phyloP scores from a whole-genome alignment of 2,329 filamentous ascomycete genomes.

The Meredithiella fracta region DNA sequence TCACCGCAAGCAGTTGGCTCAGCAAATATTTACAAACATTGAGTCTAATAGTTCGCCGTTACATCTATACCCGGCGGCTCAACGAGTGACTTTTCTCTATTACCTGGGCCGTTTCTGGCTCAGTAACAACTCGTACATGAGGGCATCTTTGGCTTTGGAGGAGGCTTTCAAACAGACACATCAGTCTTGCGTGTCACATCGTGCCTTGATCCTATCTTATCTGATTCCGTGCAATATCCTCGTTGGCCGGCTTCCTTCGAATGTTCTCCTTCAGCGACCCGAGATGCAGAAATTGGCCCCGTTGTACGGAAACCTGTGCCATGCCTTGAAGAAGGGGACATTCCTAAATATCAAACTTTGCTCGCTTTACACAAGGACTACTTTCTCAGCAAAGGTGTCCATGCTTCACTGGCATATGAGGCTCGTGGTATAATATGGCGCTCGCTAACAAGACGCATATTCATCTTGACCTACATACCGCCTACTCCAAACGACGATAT shows the following conservation, averaged over 20 bases:
- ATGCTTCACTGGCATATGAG: constrained; percentile 59
- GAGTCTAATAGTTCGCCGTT: constrained; percentile 68
- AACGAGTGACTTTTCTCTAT: constrained; percentile 85
- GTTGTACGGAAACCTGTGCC: constrained; percentile 57
- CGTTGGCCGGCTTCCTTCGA: constrained; percentile 65
- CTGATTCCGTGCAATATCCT: constrained; percentile 71
- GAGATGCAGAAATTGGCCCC: constrained; percentile 49
- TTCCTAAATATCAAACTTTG: constrained; percentile 54
- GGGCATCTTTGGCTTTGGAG: constrained; percentile 59
- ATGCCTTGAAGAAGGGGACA: constrained; percentile 54
- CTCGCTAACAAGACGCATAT: constrained; percentile 59
- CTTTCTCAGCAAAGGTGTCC: constrained; percentile 59
- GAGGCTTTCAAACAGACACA: constrained; percentile 60
- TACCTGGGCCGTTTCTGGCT: constrained; percentile 86
- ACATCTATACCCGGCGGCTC: constrained; percentile 63
- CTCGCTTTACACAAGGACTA: constrained; percentile 49
- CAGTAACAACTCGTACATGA: constrained; percentile 65
- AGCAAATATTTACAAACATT: constrained; percentile 81
- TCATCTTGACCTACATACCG: constrained; percentile 60
- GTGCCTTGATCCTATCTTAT: constrained; percentile 65
- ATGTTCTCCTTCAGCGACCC: constrained; percentile 46
- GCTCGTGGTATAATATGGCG: constrained; percentile 75
- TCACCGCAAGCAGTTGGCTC: constrained; percentile 64
- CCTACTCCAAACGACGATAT: constrained; percentile 35
- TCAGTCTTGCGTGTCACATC: constrained; percentile 48